Evolutionary conservation across 257 asterid species (phyloP), one percentile per base, ranked within the genome.

Genomic region (Oldenlandia corymbosa): DNA sequence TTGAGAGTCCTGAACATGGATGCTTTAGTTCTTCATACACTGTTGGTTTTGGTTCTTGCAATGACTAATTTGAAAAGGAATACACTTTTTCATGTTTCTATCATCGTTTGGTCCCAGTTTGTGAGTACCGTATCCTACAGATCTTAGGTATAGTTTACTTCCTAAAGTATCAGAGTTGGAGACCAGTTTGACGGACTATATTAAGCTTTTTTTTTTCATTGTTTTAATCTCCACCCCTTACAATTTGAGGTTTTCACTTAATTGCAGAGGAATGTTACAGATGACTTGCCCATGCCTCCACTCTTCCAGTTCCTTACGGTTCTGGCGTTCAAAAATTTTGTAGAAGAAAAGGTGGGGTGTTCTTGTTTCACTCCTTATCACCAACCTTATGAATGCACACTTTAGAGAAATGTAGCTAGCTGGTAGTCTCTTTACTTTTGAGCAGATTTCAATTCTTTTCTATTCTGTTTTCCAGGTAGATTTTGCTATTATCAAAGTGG

Each of bases 401-500:
- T 16, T 51, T 18, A 23, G 31, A 50, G 9, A 5, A 26, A 7
- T 13, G 27, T n/a, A 10, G 26, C 27, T 18, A 28, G 17, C 21
- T 30, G 27, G n/a, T 6, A 20, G 42, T 16, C 27, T 16, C 69
- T 41, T 64, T 46, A 3, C 36, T 65, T 21, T 13, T 52, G 43
- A 47, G 49, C 31, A 47, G 26, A 41, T 45, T 16, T 60, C 56
- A 52, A 56, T 62, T 49, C n/a, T n/a, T 26, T 50, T 24, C 48
- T 61, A 43, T 62, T 58, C 58, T 79, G 32, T 72, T 56, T 68
- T 52, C 65, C 83, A 92, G 98, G 95, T 92, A 21, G 98, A 92
- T 78, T 95, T 92, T 68, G 91, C 97, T 67, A 79, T 92, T 65
- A 76, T 89, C 67, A 95, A 92, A 82, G 97, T 89, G 98, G 98